Percentiles rank a stretch among this genome's conserved stretches.
phyloP scores from a whole-genome alignment of 1,139 yeast genomes.

The Suhomyces terraborum region DNA sequence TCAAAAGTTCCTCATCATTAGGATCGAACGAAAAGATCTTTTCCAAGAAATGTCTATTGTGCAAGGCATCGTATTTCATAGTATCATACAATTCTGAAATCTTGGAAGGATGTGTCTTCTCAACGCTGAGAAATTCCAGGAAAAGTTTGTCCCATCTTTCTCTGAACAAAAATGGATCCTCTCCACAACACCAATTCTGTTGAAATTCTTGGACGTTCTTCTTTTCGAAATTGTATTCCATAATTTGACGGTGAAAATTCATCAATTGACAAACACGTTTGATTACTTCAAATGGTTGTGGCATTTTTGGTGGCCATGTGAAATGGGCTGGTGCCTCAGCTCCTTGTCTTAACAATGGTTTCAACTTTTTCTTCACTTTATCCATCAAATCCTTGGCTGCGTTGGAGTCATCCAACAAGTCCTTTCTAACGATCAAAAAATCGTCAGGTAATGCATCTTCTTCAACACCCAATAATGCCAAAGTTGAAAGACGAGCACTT shows the following conservation, averaged over 20 bases:
- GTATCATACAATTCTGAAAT: constrained; percentile 96
- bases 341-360: constrained; percentile 92
- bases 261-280: constrained; percentile 92
- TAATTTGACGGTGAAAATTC: constrained; percentile 85
- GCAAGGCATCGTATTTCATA: constrained; percentile 97
- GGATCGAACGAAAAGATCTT: constrained; percentile 78
- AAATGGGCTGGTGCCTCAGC: constrained; percentile 98
- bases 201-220: constrained; percentile 72
- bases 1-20: constrained; percentile 46
- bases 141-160: constrained; percentile 98
- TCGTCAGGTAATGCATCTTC: constrained; percentile 69
- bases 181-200: constrained; percentile 93
- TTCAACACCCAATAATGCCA: constrained; percentile 74
- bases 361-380: constrained; percentile 92
- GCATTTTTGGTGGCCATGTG: constrained; percentile 99
- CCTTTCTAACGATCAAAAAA: constrained; percentile 81
- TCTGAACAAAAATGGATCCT: constrained; percentile 83
- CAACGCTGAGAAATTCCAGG: constrained; percentile 88
- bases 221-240: constrained; percentile 77
- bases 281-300: constrained; percentile 92
- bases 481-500: constrained; percentile 86
- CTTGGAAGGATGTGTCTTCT: constrained; percentile 96
- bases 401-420: constrained; percentile 90
- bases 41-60: constrained; percentile 86
- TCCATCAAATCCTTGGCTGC: constrained; percentile 99